Evolutionary conservation across 1,284 basidiomycete species (phyloP), one percentile per base, ranked within the genome.

Genomic region (Tetrapyrgos nigripes): DNA sequence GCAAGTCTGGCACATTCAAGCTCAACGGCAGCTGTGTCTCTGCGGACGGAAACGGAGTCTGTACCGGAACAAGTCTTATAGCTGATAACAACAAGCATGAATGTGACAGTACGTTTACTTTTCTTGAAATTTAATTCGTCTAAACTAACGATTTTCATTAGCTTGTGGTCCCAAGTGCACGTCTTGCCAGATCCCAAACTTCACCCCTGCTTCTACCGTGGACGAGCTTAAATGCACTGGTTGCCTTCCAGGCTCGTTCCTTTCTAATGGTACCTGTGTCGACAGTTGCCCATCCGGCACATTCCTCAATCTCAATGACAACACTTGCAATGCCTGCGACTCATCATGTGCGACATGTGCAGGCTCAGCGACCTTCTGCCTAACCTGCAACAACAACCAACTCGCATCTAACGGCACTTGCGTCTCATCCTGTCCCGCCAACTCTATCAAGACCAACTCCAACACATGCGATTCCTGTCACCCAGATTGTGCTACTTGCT

Each of bases 161-260:
- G 90, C 82, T 57, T 93, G 91, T 72, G 89, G 91, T 8, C 77
- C 88, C 1, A 91, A 90, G 70, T 94, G 93, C 70, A 90, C 88
- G 11, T 79, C 85, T 1, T 94, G 93, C 74, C 76, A 80, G 58
- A 92, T 92, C 61, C 78, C 88, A 2, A 84, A 79, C 61, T 94
- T 94, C 72, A 87, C 68, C 53, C 79, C 83, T 13, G 84, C 81
- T 0, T 92, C 91, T 9, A 88, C 85, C 0, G 76, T 88, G 33
- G 77, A 82, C 56, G 80, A 90, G 57, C 74, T 86, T 2, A 84
- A 91, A 63, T 94, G 92, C 70, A 89, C 87, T n/a, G 85, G 81
- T 1, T 94, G 92, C 69, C 70, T 94, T 37, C 85, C 91, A 19
- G 92, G 92, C 4, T 87, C 81, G 59, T 84, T 91, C 21, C 82